Base-by-base conservation (phyloP, 1,139 yeast genomes). In the Blastobotrys ciferrii region DNA sequence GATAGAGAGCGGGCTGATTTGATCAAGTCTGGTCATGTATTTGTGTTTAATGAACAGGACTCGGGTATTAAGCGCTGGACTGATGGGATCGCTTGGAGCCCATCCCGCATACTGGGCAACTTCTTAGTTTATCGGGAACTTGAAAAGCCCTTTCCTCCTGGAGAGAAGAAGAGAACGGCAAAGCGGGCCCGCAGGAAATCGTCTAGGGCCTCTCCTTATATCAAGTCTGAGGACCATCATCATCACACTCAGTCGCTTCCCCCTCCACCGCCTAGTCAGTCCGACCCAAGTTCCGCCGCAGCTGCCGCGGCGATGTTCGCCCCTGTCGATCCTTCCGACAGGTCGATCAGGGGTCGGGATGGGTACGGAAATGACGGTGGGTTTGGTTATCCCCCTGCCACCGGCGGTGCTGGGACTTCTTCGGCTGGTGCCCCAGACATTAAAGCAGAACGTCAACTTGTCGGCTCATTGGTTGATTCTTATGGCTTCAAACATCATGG, bases 61-160 rank as follows among this genome's bases (percentile, higher is more conserved):
- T 82, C 92, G 0, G 92, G 94, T 1, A 88, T 89, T 53, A 86
- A 86, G 64, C 73, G 97, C 48, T 89, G 97, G 97, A 89, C 97
- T 0, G 97, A 89, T 63, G 96, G 97, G 13, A 80, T 87, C 17
- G 76, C 91, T 11, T 89, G 97, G 97, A 82, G 91, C 1, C 96
- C 97, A 0, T 84, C 94, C 2, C 72, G 97, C 46, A 87, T 89
- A 28, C 73, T 87, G 38, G 95, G 95, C 2, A 74, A 94, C 50
- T 89, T 89, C 58, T 71, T 89, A 37, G 84, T 89, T 7, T 89
- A 89, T 65, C 76, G 95, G 38, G 94, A 87, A 64, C 69, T 87
- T 47, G 89, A 86, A 59, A 77, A 78, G 56, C 74, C 74, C 20
- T 72, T 76, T n/a, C 66, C 68, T 9, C 67, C 71, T 2, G 72